Conservation (phyloP, 2,329 filamentous ascomycete species). For the Orbilia brochopaga region DNA sequence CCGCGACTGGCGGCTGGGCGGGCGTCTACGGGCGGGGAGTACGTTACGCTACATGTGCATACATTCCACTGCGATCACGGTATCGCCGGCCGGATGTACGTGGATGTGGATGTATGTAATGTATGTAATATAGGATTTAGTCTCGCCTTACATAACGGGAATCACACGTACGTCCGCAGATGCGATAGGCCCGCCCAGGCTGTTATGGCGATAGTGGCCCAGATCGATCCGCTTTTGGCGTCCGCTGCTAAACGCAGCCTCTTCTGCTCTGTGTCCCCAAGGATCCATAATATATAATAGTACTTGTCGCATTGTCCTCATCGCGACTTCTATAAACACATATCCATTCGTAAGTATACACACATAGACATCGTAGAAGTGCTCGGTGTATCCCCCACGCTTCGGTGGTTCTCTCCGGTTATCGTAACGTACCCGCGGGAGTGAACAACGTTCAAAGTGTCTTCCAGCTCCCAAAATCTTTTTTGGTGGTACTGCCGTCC, state of each 20-base stretch:
- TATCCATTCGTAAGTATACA: not conserved
- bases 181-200: not conserved
- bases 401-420: not conserved
- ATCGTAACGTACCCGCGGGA: not conserved
- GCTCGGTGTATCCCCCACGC: not conserved
- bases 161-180: not conserved
- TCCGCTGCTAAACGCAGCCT: not conserved
- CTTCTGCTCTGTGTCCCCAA: not conserved
- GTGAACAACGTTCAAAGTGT: constrained; percentile 6
- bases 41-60: too few species aligned
- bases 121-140: too few species aligned
- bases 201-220: not conserved
- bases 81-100: too few species aligned
- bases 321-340: too few species aligned
- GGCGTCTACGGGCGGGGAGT: too few species aligned
- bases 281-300: constrained; percentile 1
- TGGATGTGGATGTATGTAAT: too few species aligned
- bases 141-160: too few species aligned
- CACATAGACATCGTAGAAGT: not conserved
- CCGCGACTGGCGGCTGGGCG: too few species aligned
- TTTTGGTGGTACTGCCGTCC: constrained; percentile 24
- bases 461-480: constrained; percentile 35
- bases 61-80: too few species aligned
- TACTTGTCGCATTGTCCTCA: too few species aligned
- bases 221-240: constrained; percentile 9